Conservation (phyloP, 208 protist genomes). For the Trypanosoma avium region DNA sequence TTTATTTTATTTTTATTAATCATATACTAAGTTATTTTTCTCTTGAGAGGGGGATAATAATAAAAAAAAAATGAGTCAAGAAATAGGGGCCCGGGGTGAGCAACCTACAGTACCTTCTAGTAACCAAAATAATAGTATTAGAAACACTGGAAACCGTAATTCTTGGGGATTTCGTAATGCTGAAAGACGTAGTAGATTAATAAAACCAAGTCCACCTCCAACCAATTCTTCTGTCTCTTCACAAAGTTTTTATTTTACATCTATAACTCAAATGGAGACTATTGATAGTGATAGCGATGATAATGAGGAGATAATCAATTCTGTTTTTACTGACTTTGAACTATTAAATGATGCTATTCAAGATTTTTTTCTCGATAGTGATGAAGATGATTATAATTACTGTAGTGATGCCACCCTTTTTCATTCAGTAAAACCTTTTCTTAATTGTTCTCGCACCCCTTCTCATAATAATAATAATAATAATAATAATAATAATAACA, state of each 20-base stretch:
- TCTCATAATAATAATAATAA: no score
- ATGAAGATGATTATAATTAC: slow-evolving; percentile 28
- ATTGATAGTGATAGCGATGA: neutral
- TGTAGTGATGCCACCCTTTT: slow-evolving; percentile 27
- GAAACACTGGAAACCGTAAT: no score
- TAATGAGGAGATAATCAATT: slow-evolving; percentile 32
- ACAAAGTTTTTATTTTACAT: neutral
- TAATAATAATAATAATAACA: no score
- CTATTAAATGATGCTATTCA: slow-evolving; percentile 75
- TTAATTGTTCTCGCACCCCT: slow-evolving; percentile 10
- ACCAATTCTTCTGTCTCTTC: neutral
- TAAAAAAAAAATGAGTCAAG: no score
- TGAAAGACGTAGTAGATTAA: no score
- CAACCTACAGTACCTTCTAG: no score
- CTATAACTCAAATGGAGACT: neutral
- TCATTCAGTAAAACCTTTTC: slow-evolving; percentile 10
- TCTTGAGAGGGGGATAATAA: no score
- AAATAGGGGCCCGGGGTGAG: no score
- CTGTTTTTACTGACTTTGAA: slow-evolving; percentile 67
- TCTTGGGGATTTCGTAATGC: no score
- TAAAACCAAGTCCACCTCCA: no score
- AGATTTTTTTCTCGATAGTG: slow-evolving; percentile 52
- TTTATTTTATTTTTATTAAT: slow-evolving; percentile 1
- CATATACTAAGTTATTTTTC: no score
- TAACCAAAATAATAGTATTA: no score